Percentiles rank a stretch among this genome's conserved stretches.
These are phyloP conservation scores for Pyrus pyrifolia DNA, from an alignment of 306 rosid species.

Conservation along the genomic window DNA sequence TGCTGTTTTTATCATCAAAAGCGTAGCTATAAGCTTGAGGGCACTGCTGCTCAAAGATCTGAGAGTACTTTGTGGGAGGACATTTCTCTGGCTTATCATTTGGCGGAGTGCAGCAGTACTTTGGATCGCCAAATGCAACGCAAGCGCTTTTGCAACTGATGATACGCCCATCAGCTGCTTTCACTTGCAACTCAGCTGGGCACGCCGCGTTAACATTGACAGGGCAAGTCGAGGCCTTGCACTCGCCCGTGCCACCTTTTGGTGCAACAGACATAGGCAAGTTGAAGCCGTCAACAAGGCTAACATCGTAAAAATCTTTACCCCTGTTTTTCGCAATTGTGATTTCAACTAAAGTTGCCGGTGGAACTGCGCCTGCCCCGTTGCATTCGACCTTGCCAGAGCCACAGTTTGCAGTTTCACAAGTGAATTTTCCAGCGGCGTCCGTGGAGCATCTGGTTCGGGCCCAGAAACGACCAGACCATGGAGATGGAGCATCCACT, in stretches of 20 bases:
- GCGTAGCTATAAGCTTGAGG: neutral
- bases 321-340: slow-evolving; percentile 40
- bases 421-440: slow-evolving; percentile 39
- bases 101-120: neutral
- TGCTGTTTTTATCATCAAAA: neutral
- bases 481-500: slow-evolving; percentile 24
- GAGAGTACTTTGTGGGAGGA: neutral
- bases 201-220: slow-evolving; percentile 42
- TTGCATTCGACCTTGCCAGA: slow-evolving; percentile 46
- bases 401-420: slow-evolving; percentile 57
- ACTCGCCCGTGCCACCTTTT: slow-evolving; percentile 37
- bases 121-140: rapidly evolving
- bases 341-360: slow-evolving; percentile 51
- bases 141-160: neutral
- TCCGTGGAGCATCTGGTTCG: slow-evolving; percentile 48
- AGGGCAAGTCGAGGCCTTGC: slow-evolving; percentile 41
- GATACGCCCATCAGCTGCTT: neutral
- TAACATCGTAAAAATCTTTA: slow-evolving; percentile 61
- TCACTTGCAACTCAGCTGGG: slow-evolving; percentile 30
- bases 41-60: neutral
- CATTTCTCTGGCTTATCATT: neutral
- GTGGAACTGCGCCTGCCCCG: slow-evolving; percentile 38
- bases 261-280: slow-evolving; percentile 45
- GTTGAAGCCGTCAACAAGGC: slow-evolving; percentile 72
- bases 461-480: slow-evolving; percentile 73